Evolutionary conservation across 2,329 filamentous ascomycete genomes (phyloP), one percentile per base, ranked within the genome.

Genomic region (Colletotrichum musae): DNA sequence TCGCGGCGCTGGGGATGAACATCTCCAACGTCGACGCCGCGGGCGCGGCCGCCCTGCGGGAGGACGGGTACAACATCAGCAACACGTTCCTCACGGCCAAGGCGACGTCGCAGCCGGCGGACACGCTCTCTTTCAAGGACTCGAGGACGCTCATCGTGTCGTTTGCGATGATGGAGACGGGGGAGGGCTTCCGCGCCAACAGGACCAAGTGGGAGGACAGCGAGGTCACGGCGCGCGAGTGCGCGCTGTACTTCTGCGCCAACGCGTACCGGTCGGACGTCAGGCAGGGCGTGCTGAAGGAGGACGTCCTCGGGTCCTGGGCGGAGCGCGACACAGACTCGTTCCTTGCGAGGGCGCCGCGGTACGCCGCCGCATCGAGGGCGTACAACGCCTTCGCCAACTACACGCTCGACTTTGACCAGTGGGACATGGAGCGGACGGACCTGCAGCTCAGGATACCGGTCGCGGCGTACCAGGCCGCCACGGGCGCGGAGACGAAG

Each of bases 221-320:
- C 18, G n/a, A 21, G 12, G 59, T 62, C 0, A 47, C 32, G 3
- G 48, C 59, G 15, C 13, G 21, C 5, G 60, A 63, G 16, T 63
- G 51, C 21, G 60, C 60, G 4, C 13, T 63, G 6, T 63, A 54
- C 12, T 63, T 56, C 6, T 63, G 60, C 9, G 50, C 43, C 10
- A 63, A 63, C 7, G 5, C 39, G 2, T 63, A 63, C 36, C 32
- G 47, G 39, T 62, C 59, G 3, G 6, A 18, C 1, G 51, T 47
- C 24, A 15, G 10, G 1, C 48, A 62, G 39, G 50, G 50, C 16
- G 21, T 26, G 18, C 21, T 62, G 48, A 21, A 41, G 6, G 59
- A 62, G 13, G 36, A 15, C 0, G 26, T 59, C 15, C 28, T 51
- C 1, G 28, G n/a, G 6, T 16, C 43, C 10, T 9, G 39, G 0